A percentile compares a stretch with the other conserved stretches of the same genome.
Evolutionary conservation across 306 rosid genomes (phyloP).

Genomic region (Cucumis cinereus): DNA sequence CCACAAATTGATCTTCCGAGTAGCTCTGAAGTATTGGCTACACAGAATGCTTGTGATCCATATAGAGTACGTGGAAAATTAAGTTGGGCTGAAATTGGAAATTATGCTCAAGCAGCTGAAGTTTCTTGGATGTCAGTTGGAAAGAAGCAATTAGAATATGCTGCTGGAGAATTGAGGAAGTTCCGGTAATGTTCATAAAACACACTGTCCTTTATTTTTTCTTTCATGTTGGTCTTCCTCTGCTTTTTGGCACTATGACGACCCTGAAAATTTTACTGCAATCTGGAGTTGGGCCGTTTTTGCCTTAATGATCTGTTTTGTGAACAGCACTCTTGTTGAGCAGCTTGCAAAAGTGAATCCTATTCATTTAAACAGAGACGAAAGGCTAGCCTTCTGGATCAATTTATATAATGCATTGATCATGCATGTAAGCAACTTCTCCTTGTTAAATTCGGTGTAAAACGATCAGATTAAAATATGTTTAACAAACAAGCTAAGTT

Average conservation of each 20-base stretch:
- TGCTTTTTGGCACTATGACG: neutral
- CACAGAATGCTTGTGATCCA: conserved; percentile 50
- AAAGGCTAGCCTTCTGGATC: conserved; percentile 72
- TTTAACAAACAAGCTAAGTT: neutral
- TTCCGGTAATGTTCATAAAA: conserved; percentile 37
- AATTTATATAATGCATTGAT: conserved; percentile 62
- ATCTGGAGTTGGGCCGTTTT: neutral
- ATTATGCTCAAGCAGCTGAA: conserved; percentile 48
- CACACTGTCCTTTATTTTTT: neutral
- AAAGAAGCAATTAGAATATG: conserved; percentile 64
- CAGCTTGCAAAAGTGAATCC: conserved; percentile 66
- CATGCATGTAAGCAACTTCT: conserved; percentile 48
- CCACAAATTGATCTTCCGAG: conserved; percentile 44
- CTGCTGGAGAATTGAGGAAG: conserved; percentile 58
- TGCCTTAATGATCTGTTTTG: conserved; percentile 1
- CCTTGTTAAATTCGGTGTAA: neutral
- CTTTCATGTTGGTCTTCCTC: neutral
- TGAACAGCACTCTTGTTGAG: conserved; percentile 59
- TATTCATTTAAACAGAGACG: conserved; percentile 37
- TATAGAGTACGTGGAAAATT: conserved; percentile 52
- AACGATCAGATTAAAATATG: neutral
- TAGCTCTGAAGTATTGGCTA: conserved; percentile 44
- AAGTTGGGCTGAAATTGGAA: conserved; percentile 62
- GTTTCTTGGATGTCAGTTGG: conserved; percentile 92
- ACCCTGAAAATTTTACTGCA: neutral